Percentiles rank a stretch among this genome's conserved stretches.
These are phyloP conservation scores for Nematocida ironsii DNA, from an alignment of 371 early-diverging fungal species.

Conservation along the genomic window DNA sequence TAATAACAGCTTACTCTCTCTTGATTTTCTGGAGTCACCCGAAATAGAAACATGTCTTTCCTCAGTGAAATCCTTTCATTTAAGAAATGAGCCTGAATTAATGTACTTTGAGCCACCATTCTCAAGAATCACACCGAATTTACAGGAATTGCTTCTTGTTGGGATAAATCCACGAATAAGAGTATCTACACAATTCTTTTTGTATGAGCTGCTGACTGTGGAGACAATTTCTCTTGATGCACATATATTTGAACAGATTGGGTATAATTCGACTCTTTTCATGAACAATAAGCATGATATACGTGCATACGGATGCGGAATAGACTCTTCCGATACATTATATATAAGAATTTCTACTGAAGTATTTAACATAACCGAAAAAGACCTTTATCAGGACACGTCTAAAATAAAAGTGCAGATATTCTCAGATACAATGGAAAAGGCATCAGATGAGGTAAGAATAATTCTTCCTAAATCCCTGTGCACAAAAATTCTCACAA, in stretches of 20 bases:
- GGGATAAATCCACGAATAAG: conserved; percentile 6
- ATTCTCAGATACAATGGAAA: background rate
- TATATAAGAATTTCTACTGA: background rate
- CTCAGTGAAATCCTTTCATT: too few species aligned
- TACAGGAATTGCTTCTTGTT: background rate
- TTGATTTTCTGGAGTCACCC: background rate
- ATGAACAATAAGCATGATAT: background rate
- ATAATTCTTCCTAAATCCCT: background rate
- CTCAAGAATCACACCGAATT: background rate
- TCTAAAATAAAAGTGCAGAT: background rate
- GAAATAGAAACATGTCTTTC: too few species aligned
- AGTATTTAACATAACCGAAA: background rate
- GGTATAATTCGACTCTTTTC: background rate
- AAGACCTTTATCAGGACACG: background rate
- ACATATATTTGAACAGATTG: conserved; percentile 1
- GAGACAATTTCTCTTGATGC: background rate
- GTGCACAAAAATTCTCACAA: background rate
- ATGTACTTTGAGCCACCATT: background rate
- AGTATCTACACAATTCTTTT: conserved; percentile 2
- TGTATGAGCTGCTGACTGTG: background rate
- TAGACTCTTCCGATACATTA: background rate
- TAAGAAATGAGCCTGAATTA: background rate
- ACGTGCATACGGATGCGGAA: background rate
- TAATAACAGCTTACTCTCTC: background rate
- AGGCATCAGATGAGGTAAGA: background rate